These are phyloP conservation scores for Helicostylum pulchrum DNA, from an alignment of 192 early-diverging fungal genomes.

Conservation along the genomic window DNA sequence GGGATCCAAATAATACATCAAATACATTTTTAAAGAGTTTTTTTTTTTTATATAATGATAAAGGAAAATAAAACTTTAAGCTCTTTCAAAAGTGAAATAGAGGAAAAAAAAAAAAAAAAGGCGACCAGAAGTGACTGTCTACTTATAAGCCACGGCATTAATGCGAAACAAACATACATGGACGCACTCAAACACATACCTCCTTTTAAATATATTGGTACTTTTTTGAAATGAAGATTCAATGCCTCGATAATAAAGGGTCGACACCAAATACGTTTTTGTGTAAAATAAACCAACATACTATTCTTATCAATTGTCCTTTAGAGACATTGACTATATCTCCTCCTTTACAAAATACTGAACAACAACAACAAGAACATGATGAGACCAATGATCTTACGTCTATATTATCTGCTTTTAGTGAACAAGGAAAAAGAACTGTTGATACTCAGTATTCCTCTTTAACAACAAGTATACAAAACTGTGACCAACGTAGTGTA, in stretches of 20 bases:
- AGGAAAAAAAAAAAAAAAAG: neutral
- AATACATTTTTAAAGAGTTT: conserved; percentile 66
- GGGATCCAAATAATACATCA: conserved; percentile 82
- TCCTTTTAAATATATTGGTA: neutral
- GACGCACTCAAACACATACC: too few species aligned
- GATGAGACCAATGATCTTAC: conserved; percentile 2
- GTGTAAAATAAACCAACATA: conserved; percentile 21
- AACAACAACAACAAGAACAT: neutral
- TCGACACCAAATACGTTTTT: conserved; percentile 22
- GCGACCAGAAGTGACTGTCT: neutral
- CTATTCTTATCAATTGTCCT: conserved; percentile 33
- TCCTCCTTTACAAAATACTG: neutral
- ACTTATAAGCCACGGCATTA: neutral
- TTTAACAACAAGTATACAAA: conserved; percentile 3
- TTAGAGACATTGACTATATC: conserved; percentile 15
- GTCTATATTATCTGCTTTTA: conserved; percentile 5
- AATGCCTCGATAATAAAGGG: conserved; percentile 21
- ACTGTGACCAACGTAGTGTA: conserved; percentile 16
- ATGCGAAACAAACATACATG: neutral
- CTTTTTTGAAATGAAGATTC: conserved; percentile 23
- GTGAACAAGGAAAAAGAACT: conserved; percentile 18
- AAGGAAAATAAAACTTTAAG: neutral
- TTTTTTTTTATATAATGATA: neutral
- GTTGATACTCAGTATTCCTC: conserved; percentile 10
- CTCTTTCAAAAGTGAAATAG: neutral